Base-by-base conservation (phyloP, 768 basidiomycete species). In the Amanita muscaria region DNA sequence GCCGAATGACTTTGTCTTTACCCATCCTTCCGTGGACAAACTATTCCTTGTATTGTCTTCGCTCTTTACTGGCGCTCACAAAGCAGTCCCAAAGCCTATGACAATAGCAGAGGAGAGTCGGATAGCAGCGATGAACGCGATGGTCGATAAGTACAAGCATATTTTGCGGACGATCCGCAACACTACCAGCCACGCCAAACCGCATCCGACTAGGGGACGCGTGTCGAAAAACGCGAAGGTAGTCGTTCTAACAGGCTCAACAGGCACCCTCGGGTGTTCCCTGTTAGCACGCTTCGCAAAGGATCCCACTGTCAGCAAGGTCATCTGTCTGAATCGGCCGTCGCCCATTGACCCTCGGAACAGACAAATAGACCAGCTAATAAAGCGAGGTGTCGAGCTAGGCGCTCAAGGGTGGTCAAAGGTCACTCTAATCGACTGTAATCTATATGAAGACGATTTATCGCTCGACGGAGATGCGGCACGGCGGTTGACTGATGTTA, bases 171-270 rank as follows among this genome's bases (percentile, higher is more conserved):
- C 25, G 3, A 31, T 46, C 21, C 30, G 21, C 18, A 21, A 39
- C 21, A 34, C 36, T 15, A 15, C 16, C 19, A 3, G 23, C 7
- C 33, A 16, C 9, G 23, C 12, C 6, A 35, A 27, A 14, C 15
- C 31, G 9, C 29, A 22, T 5, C 22, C 11, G 22, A 35, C 3
- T 19, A 1, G 8, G 25, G 23, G 9, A 12, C 12, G 15, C 27
- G 18, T 15, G 7, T 3, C 18, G 12, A n/a, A 29, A 16, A n/a
- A 25, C 3, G 32, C 27, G 27, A 32, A 22, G 15, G 43, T 41
- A 23, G 58, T 61, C 11, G 48, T 68, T 3, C 44, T 68, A 37
- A 68, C 65, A 1, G 66, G 66, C 36, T 66, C 66, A 2, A 66
- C 66, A 7, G 66, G 64, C 25, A 64, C 63, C 32, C 49, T 68